phyloP scores from a whole-genome alignment of 2,329 filamentous ascomycete genomes.

The Zymoseptoria tritici region DNA sequence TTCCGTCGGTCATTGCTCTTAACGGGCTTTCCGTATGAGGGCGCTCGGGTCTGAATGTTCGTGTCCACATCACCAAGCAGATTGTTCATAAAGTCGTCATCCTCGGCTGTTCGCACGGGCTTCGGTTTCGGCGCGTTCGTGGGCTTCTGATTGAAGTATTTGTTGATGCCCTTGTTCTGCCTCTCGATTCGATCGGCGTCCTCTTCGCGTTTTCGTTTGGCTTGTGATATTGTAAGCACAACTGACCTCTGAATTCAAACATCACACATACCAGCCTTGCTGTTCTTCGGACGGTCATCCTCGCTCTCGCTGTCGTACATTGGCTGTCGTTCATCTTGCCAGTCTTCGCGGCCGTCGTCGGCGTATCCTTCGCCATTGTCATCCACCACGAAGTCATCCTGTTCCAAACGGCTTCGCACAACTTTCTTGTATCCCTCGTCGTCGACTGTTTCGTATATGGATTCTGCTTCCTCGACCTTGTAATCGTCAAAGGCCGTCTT shows the following conservation, averaged over 20 bases:
- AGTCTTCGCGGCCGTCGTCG: slow-evolving; percentile 91
- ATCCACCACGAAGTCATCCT: slow-evolving; percentile 97
- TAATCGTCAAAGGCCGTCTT: slow-evolving; percentile 88
- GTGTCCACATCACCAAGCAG: slow-evolving; percentile 82
- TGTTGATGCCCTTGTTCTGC: slow-evolving; percentile 84
- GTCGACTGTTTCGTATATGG: slow-evolving; percentile 92
- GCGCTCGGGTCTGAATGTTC: slow-evolving; percentile 55
- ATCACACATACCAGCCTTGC: slow-evolving; percentile 47
- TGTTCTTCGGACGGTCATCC: slow-evolving; percentile 51
- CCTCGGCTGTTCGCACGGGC: slow-evolving; percentile 53
- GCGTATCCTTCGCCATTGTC: slow-evolving; percentile 96
- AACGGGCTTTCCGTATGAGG: slow-evolving; percentile 53
- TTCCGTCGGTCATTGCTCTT: slow-evolving; percentile 72
- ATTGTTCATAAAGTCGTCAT: slow-evolving; percentile 77
- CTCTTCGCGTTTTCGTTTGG: slow-evolving; percentile 81
- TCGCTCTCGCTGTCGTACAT: slow-evolving; percentile 70
- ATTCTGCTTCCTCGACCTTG: slow-evolving; percentile 72
- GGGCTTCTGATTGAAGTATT: slow-evolving; percentile 81
- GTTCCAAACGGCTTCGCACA: slow-evolving; percentile 76
- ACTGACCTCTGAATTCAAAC: background rate
- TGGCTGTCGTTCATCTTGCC: slow-evolving; percentile 63
- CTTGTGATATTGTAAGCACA: slow-evolving; percentile 36
- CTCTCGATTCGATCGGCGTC: slow-evolving; percentile 78
- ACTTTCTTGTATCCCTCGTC: slow-evolving; percentile 97
- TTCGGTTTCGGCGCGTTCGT: slow-evolving; percentile 66